Percentiles rank a stretch among this genome's conserved stretches.
Evolutionary conservation across 2,329 filamentous ascomycete species (phyloP).

Genomic region (Elsinoe australis): DNA sequence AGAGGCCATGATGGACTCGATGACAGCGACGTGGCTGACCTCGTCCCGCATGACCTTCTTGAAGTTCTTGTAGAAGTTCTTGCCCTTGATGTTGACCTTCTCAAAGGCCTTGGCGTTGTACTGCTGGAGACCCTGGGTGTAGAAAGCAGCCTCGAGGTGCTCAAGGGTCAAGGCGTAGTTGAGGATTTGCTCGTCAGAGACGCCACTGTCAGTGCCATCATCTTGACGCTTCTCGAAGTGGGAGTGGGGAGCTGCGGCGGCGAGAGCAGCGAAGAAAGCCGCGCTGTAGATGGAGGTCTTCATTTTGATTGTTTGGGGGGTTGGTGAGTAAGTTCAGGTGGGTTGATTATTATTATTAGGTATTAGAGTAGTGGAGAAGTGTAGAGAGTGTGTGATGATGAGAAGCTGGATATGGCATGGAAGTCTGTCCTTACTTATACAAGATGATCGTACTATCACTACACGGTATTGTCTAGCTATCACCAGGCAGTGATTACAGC

Average conservation of each 20-base stretch:
- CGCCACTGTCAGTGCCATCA: no score
- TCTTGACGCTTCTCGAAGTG: conserved; percentile 18
- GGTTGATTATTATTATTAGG: neutral
- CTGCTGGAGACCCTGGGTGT: conserved; percentile 51
- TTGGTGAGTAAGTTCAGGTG: neutral
- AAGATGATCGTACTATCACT: neutral
- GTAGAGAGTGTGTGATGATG: neutral
- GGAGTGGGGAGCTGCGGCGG: conserved; percentile 17
- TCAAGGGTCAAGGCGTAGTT: conserved; percentile 41
- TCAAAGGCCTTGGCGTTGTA: conserved; percentile 49
- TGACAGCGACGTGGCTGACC: conserved; percentile 50
- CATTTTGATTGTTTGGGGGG: conserved; percentile 13
- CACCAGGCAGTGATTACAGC: neutral
- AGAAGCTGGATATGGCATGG: neutral
- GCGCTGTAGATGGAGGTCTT: conserved; percentile 20
- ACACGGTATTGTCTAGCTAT: no score
- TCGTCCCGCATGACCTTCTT: conserved; percentile 52
- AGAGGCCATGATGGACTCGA: conserved; percentile 39
- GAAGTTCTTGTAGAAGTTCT: conserved; percentile 51
- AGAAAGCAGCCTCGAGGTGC: conserved; percentile 54
- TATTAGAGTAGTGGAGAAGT: neutral
- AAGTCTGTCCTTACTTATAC: conserved; percentile 10
- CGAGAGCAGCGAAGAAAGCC: conserved; percentile 16
- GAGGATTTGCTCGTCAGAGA: conserved; percentile 26
- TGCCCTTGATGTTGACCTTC: conserved; percentile 42